Conservation (phyloP, 2,329 filamentous ascomycete species). For the Calonectria henricotiae region DNA sequence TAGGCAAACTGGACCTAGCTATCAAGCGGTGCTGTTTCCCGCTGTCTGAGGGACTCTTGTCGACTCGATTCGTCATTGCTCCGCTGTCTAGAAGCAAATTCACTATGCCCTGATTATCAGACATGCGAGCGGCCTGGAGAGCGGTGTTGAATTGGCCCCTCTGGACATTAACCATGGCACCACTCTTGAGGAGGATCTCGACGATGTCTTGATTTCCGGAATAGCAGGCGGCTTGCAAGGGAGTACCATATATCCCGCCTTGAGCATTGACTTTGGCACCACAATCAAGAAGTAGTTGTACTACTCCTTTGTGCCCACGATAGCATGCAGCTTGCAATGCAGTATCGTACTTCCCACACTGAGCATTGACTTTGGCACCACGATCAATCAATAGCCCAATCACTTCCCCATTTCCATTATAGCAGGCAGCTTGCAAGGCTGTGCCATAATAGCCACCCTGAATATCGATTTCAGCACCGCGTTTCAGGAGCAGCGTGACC, state of each 20-base stretch:
- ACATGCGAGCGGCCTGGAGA: background rate
- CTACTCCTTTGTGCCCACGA: background rate
- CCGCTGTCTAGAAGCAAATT: constrained; percentile 7
- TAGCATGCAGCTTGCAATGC: constrained; percentile 7
- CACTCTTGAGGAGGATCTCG: constrained; percentile 8
- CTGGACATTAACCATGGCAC: constrained; percentile 13
- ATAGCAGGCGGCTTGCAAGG: constrained; percentile 12
- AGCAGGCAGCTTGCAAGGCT: constrained; percentile 12
- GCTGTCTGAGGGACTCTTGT: background rate
- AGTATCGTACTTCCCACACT: constrained; percentile 2
- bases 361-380: background rate
- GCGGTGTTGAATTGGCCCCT: constrained; percentile 2
- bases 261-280: constrained; percentile 12
- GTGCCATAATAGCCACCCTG: constrained; percentile 7
- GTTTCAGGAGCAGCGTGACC: background rate
- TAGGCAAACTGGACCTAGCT: constrained; percentile 1
- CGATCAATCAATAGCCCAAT: background rate
- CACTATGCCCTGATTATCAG: background rate
- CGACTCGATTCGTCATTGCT: background rate
- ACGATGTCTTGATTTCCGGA: constrained; percentile 2
- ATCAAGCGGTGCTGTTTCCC: background rate
- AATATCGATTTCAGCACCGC: background rate
- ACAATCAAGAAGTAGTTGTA: constrained; percentile 7
- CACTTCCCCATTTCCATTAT: background rate
- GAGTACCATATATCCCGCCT: constrained; percentile 12